Evolutionary conservation across 495 filamentous ascomycete genomes (phyloP).

Genomic region (Saxophila tyrrhenica): DNA sequence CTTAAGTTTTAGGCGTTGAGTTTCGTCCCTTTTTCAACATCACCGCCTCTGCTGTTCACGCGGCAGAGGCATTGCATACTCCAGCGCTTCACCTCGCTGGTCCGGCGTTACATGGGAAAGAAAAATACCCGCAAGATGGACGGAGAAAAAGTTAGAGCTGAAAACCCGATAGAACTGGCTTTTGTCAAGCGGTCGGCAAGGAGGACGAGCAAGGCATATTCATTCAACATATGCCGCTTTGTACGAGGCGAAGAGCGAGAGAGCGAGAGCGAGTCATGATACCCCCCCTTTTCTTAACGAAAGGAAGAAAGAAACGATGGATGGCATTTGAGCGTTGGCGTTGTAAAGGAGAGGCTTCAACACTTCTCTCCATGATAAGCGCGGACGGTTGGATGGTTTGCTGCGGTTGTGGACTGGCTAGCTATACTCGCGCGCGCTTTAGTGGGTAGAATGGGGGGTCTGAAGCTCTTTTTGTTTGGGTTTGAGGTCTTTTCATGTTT

Average conservation of each 20-base stretch:
- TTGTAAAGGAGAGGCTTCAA: conserved; percentile 15
- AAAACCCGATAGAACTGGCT: not conserved
- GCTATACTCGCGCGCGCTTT: too few relatives aligned
- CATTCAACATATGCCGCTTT: conserved; percentile 12
- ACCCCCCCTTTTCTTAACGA: not conserved
- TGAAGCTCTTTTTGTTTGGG: too few relatives aligned
- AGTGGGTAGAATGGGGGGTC: too few relatives aligned
- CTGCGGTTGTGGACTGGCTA: too few relatives aligned
- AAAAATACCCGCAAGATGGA: too few relatives aligned
- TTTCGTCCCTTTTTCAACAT: not conserved
- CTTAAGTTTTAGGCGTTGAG: conserved; percentile 65
- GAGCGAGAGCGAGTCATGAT: conserved; percentile 1
- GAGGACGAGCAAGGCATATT: not conserved
- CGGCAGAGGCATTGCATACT: not conserved
- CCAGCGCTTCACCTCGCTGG: not conserved
- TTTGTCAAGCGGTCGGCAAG: not conserved
- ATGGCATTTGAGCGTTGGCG: conserved; percentile 9
- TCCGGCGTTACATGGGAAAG: not conserved
- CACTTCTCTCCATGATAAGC: conserved; percentile 7
- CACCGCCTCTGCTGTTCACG: not conserved
- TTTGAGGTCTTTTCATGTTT: too few relatives aligned
- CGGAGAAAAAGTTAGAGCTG: not conserved
- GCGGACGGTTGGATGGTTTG: not conserved
- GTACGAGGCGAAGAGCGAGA: too few relatives aligned
- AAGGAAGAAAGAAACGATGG: not conserved